These are phyloP conservation scores for Ceratobasidium sp. DNA, from an alignment of 1,284 basidiomycete genomes.

Conservation along the genomic window DNA sequence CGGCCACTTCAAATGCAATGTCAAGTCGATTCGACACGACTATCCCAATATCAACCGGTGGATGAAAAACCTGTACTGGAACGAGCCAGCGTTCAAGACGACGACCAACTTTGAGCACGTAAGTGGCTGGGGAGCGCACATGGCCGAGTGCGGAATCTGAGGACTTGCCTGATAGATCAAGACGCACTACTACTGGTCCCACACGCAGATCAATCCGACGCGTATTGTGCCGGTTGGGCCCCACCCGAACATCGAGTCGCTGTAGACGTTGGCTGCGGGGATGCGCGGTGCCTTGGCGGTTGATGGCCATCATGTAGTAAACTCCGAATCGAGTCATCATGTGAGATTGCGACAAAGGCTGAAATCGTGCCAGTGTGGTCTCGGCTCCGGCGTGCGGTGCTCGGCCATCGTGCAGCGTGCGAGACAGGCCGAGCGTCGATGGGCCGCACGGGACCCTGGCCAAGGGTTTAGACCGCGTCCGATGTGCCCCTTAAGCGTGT, in stretches of 20 bases:
- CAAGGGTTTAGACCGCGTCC: conserved; percentile 5
- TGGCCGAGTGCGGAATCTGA: neutral
- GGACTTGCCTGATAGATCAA: conserved; percentile 60
- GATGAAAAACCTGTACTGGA: conserved; percentile 93
- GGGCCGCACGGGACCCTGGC: no score
- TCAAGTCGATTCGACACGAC: conserved; percentile 54
- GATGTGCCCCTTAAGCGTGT: conserved; percentile 24
- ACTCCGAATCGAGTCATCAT: neutral
- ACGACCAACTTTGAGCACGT: conserved; percentile 84
- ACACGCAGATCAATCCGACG: conserved; percentile 73
- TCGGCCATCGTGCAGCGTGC: neutral
- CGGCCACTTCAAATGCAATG: conserved; percentile 86
- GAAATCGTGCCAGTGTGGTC: neutral
- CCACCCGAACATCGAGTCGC: conserved; percentile 69
- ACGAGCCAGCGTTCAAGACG: conserved; percentile 84
- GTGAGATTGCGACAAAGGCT: neutral
- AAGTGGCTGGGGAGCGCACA: neutral
- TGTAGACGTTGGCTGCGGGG: conserved; percentile 48
- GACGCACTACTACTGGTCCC: conserved; percentile 84
- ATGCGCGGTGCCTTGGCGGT: neutral
- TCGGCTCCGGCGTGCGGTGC: neutral
- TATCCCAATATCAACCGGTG: conserved; percentile 87
- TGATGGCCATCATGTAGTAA: neutral
- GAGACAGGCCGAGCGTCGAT: neutral
- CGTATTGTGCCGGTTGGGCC: conserved; percentile 81